Percentiles rank a stretch among this genome's conserved stretches.
phyloP scores from a whole-genome alignment of 1,284 basidiomycete genomes.

The Leccinum fuscescens region DNA sequence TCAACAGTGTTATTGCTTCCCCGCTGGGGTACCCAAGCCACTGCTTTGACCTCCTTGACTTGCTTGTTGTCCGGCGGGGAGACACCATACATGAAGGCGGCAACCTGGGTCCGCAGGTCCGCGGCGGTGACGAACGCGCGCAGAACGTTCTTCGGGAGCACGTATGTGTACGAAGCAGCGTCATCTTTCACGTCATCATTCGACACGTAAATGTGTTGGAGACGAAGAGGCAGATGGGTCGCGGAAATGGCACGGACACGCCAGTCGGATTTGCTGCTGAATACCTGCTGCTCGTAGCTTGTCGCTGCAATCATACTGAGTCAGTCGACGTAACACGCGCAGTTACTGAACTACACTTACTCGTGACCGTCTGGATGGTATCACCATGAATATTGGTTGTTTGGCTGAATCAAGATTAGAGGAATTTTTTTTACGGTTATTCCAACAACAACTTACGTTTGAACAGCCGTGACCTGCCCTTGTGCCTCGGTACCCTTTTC shows the following conservation, averaged over 20 bases:
- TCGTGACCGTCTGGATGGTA: constrained; percentile 93
- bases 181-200: constrained; percentile 99
- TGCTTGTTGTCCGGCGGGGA: constrained; percentile 96
- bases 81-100: constrained; percentile 89
- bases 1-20: constrained; percentile 94
- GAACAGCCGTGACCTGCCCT: constrained; percentile 92
- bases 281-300: constrained; percentile 96
- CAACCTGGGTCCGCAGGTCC: constrained; percentile 95
- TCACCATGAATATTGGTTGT: constrained; percentile 98
- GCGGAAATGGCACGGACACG: constrained; percentile 94
- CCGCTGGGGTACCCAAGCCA: constrained; percentile 94
- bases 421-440: background rate
- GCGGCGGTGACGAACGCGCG: constrained; percentile 92
- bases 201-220: constrained; percentile 98
- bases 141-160: constrained; percentile 96
- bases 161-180: constrained; percentile 89
- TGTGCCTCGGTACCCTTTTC: constrained; percentile 96
- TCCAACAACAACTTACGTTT: constrained; percentile 58
- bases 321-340: constrained; percentile 1
- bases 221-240: constrained; percentile 92
- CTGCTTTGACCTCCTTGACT: constrained; percentile 98
- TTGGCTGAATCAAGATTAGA: constrained; percentile 49
- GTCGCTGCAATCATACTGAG: constrained; percentile 56
- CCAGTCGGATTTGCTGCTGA: constrained; percentile 99
- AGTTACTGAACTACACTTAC: constrained; percentile 41